A percentile compares a stretch with the other conserved stretches of the same genome.
Evolutionary conservation across 768 basidiomycete genomes (phyloP).

Genomic region (Lactarius hengduanensis): DNA sequence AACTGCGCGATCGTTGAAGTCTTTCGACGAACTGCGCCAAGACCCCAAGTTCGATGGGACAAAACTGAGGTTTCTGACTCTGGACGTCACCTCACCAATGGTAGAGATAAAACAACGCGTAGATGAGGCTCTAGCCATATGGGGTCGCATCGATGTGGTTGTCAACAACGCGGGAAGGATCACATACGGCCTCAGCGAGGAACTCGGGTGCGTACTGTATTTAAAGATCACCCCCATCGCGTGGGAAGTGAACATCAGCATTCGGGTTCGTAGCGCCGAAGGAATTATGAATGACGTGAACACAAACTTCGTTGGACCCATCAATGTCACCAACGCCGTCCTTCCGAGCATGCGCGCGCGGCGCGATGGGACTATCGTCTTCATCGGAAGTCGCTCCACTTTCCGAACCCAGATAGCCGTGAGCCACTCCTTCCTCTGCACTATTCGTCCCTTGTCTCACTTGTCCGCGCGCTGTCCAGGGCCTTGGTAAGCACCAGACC

Average conservation of each 20-base stretch:
- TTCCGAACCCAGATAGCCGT: constrained; percentile 19
- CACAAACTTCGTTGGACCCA: constrained; percentile 47
- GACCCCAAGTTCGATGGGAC: background rate
- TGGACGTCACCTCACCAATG: constrained; percentile 16
- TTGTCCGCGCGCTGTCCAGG: background rate
- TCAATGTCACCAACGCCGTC: constrained; percentile 46
- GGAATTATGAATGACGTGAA: constrained; percentile 14
- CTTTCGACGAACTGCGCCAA: constrained; percentile 8
- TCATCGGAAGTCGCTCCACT: constrained; percentile 40
- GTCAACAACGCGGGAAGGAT: constrained; percentile 24
- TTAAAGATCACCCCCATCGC: background rate
- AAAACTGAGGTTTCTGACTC: constrained; percentile 9
- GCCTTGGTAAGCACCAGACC: background rate
- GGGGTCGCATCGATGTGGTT: constrained; percentile 22
- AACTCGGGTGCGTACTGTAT: constrained; percentile 14
- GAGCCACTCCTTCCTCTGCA: background rate
- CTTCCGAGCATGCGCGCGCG: constrained; percentile 43
- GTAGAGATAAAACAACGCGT: constrained; percentile 13
- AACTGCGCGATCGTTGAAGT: constrained; percentile 2
- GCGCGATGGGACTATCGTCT: constrained; percentile 38
- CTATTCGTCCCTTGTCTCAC: background rate
- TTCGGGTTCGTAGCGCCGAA: constrained; percentile 1
- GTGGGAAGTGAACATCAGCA: background rate
- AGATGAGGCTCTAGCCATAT: constrained; percentile 8
- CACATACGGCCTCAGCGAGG: constrained; percentile 13